phyloP scores from a whole-genome alignment of 495 filamentous ascomycete species.

The Bombardia bombarda region DNA sequence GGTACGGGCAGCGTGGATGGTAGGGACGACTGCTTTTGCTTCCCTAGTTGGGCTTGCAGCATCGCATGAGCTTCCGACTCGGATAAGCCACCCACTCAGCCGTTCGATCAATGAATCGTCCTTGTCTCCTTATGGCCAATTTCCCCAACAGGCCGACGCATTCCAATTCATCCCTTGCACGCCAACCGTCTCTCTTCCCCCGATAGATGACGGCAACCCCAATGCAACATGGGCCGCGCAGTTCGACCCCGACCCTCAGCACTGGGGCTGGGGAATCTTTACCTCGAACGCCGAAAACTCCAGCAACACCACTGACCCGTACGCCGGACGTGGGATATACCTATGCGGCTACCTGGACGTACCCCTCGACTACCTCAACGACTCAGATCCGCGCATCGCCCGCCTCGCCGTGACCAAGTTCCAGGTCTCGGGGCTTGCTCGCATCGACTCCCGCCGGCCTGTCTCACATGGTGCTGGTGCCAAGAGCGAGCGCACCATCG shows the following conservation, averaged over 20 bases:
- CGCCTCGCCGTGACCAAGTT: conserved; percentile 36
- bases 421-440: conserved; percentile 34
- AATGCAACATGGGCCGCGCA: conserved; percentile 24
- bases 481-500: conserved; percentile 38
- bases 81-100: too few relatives aligned
- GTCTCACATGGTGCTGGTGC: conserved; percentile 12
- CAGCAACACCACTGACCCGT: conserved; percentile 6
- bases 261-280: conserved; percentile 39
- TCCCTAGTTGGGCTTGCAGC: too few relatives aligned
- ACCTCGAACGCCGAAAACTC: conserved; percentile 1
- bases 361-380: conserved; percentile 37
- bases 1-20: too few relatives aligned
- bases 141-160: conserved; percentile 26
- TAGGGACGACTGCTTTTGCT: too few relatives aligned
- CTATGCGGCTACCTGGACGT: conserved; percentile 36
- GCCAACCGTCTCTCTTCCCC: conserved; percentile 22
- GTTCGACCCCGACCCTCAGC: conserved; percentile 32
- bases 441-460: conserved; percentile 5
- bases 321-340: conserved; percentile 31
- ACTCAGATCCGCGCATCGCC: conserved; percentile 30
- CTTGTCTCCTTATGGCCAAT: conserved; percentile 28
- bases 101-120: too few relatives aligned
- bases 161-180: conserved; percentile 38
- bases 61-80: too few relatives aligned
- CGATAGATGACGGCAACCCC: conserved; percentile 26